phyloP scores from a whole-genome alignment of 495 filamentous ascomycete species.

The Parathielavia hyrcaniae region DNA sequence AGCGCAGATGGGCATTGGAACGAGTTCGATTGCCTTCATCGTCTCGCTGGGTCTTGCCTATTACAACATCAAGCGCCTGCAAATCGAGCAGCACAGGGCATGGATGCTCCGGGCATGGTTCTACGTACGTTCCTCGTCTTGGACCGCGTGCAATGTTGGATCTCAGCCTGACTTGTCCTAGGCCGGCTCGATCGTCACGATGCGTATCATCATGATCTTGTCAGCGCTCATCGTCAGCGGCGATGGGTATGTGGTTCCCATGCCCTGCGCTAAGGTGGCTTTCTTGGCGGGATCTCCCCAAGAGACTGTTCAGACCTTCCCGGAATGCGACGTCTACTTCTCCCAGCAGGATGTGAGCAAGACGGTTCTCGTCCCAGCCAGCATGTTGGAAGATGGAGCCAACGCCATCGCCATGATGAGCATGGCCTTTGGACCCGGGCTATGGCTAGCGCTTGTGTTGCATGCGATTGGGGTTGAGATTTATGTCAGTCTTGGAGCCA shows the following conservation, averaged over 20 bases:
- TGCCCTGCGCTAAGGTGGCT: conserved; percentile 39
- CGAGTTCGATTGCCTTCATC: conserved; percentile 37
- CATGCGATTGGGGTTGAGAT: conserved; percentile 49
- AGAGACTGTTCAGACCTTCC: conserved; percentile 29
- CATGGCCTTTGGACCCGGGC: conserved; percentile 38
- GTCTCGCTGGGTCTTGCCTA: conserved; percentile 36
- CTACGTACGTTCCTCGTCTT: conserved; percentile 30
- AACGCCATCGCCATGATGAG: conserved; percentile 33
- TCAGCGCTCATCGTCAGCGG: conserved; percentile 26
- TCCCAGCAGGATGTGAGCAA: conserved; percentile 18
- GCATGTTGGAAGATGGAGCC: conserved; percentile 18
- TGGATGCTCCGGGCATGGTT: conserved; percentile 53
- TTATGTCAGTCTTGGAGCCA: conserved; percentile 37
- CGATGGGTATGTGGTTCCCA: conserved; percentile 30
- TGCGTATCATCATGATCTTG: conserved; percentile 39
- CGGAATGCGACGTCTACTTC: conserved; percentile 33
- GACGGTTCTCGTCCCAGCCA: conserved; percentile 29
- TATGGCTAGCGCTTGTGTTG: conserved; percentile 44
- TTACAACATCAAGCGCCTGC: conserved; percentile 48
- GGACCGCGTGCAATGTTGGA: not conserved
- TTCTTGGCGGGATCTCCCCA: conserved; percentile 19
- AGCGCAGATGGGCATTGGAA: conserved; percentile 34
- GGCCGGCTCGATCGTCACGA: conserved; percentile 46
- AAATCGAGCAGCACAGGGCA: conserved; percentile 52
- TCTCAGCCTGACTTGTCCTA: not conserved